Evolutionary conservation across 2,329 filamentous ascomycete species (phyloP), one percentile per base, ranked within the genome.

Genomic region (Aspergillus terreus): DNA sequence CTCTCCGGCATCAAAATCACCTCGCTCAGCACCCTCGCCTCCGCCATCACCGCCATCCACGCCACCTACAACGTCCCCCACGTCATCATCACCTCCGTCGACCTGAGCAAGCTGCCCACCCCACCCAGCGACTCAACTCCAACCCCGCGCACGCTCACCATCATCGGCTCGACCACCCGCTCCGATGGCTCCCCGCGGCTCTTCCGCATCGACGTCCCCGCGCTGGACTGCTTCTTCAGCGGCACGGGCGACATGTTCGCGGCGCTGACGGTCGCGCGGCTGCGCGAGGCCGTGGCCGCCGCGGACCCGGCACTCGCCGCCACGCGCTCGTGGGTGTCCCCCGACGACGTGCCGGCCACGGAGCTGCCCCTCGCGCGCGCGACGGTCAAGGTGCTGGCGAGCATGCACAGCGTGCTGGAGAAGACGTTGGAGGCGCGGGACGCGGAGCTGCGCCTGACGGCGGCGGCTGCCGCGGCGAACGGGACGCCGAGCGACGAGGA

Each of bases 231-330:
- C 73, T 96, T 94, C 78, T 99, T 97, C 73, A 91, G 88, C 62
- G 94, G 94, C 38, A 97, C 95, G 0, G 94, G 94, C 44, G 94
- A 99, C 75, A 96, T 99, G 92, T 97, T 99, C 67, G 92, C 91
- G 27, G 92, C 92, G 6, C 79, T 99, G 43, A 91, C 90, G 66
- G 84, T 96, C 1, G 89, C 89, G 38, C 85, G 92, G 27, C 84
- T 99, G 65, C 86, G 92, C 52, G 90, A 97, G 76, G 91, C 90
- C 23, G 87, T 90, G 1, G 71, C 76, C 47, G 73, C 72, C 3
- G 74, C 75, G 0, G 66, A 63, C 5, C 61, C 68, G 2, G 62
- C 67, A 2, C 72, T 95, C 4, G 71, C 77, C 14, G 67, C 75
- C 6, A 81, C 72, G 2, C 71, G 75, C 5, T 84, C 84, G 55